These are phyloP conservation scores for Aegilops speltoides DNA, from an alignment of 176 grass and related monocot species.

Conservation along the genomic window DNA sequence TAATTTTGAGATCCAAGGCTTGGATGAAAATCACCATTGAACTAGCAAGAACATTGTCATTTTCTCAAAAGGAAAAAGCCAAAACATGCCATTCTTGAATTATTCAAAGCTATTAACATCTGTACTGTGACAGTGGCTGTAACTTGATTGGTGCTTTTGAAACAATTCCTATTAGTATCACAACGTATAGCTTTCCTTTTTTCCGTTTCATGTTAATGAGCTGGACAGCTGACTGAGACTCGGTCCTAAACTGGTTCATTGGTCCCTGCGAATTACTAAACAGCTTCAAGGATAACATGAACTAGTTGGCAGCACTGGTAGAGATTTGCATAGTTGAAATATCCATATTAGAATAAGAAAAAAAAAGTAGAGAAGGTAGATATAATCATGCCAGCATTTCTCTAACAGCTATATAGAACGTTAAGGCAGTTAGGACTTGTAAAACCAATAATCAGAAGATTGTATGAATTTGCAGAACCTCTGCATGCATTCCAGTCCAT, in stretches of 20 bases:
- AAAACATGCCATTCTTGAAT: not conserved
- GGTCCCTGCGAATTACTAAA: not conserved
- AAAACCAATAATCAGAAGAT: constrained; percentile 22
- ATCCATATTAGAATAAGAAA: not conserved
- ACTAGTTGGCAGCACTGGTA: not conserved
- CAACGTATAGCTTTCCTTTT: not conserved
- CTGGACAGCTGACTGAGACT: not conserved
- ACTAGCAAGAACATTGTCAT: not conserved
- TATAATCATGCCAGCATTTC: not conserved
- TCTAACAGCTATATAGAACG: not conserved
- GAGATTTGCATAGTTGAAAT: not conserved
- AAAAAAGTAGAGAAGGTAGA: not conserved
- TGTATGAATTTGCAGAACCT: constrained; percentile 50
- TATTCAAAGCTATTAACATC: not conserved
- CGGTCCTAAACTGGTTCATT: not conserved
- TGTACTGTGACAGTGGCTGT: not conserved
- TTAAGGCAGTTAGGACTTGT: not conserved
- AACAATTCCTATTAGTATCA: constrained; percentile 13
- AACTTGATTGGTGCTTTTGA: constrained; percentile 1
- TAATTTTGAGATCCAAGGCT: not conserved
- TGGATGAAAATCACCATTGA: not conserved
- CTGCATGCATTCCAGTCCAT: constrained; percentile 71
- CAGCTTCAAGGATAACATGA: not conserved
- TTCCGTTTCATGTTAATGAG: not conserved
- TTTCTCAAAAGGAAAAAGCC: not conserved